phyloP scores from a whole-genome alignment of 371 early-diverging fungal species.

The Encephalitozoon intestinalis region DNA sequence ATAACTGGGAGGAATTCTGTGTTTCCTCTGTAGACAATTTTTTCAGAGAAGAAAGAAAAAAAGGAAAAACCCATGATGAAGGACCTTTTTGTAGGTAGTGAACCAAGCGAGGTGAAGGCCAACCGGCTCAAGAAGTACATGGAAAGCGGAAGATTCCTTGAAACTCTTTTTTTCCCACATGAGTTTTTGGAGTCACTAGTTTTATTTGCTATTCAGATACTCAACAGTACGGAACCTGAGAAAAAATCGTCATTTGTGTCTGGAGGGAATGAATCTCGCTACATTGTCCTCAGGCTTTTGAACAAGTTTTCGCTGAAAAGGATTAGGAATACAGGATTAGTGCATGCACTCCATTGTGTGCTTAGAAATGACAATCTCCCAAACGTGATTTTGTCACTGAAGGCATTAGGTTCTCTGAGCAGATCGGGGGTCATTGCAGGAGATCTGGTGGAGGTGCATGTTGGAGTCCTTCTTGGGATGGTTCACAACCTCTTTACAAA shows the following conservation, averaged over 20 bases:
- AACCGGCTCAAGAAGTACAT: not conserved
- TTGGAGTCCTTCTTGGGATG: not conserved
- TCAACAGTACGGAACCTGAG: not conserved
- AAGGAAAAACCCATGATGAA: constrained; percentile 23
- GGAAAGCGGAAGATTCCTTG: not conserved
- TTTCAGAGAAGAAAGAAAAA: constrained; percentile 6
- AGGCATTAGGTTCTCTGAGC: constrained; percentile 1
- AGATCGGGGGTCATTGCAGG: not conserved
- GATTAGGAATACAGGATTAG: not conserved
- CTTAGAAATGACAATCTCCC: constrained; percentile 16
- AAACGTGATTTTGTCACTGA: constrained; percentile 24
- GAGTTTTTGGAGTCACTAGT: constrained; percentile 3
- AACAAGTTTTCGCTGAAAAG: constrained; percentile 2
- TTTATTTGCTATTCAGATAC: constrained; percentile 4
- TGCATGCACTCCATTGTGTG: not conserved
- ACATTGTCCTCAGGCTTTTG: not conserved
- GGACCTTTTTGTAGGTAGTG: constrained; percentile 15
- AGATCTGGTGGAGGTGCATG: constrained; percentile 13
- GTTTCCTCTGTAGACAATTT: not conserved
- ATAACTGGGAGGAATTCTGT: not conserved
- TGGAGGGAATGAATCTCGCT: not conserved
- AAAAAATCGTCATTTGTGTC: not conserved
- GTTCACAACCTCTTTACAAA: constrained; percentile 16
- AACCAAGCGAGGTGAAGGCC: constrained; percentile 4
- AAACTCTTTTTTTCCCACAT: not conserved